A percentile compares a stretch with the other conserved stretches of the same genome.
These are phyloP conservation scores for Tulasnella sp. DNA, from an alignment of 768 basidiomycete genomes.

Conservation along the genomic window DNA sequence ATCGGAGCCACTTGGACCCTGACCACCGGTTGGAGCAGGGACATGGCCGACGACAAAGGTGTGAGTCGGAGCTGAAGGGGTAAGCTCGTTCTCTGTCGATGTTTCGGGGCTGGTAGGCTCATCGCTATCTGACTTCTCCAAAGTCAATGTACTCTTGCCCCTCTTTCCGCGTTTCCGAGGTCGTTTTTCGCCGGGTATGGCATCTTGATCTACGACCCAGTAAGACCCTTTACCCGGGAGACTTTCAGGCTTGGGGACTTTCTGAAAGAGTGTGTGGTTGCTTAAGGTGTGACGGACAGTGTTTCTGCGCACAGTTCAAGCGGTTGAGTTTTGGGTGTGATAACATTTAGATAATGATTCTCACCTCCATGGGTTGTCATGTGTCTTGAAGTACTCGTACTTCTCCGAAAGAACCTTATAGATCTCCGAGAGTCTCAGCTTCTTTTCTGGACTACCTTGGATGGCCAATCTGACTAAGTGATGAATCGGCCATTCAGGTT, in stretches of 20 bases:
- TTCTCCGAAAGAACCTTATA: background rate
- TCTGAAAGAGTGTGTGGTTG: slow-evolving; percentile 3
- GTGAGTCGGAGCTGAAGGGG: no score
- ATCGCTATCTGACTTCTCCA: no score
- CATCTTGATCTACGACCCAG: no score
- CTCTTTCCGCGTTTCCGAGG: no score
- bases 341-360: background rate
- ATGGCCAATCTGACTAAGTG: slow-evolving; percentile 6
- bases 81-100: no score
- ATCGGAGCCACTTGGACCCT: no score
- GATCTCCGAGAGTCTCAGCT: slow-evolving; percentile 8
- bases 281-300: slow-evolving; percentile 5
- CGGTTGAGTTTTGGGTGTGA: background rate
- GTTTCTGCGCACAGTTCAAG: background rate
- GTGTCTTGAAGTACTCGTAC: slow-evolving; percentile 4
- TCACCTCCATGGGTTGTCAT: slow-evolving; percentile 8
- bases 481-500: slow-evolving; percentile 3
- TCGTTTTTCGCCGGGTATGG: no score
- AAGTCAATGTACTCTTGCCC: no score
- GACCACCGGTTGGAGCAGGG: no score
- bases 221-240: slow-evolving; percentile 4
- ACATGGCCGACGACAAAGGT: no score
- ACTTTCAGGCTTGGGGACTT: slow-evolving; percentile 4
- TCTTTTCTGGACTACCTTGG: slow-evolving; percentile 1
- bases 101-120: no score